These are phyloP conservation scores for Microsporum canis DNA, from an alignment of 2,329 filamentous ascomycete species.

Conservation along the genomic window DNA sequence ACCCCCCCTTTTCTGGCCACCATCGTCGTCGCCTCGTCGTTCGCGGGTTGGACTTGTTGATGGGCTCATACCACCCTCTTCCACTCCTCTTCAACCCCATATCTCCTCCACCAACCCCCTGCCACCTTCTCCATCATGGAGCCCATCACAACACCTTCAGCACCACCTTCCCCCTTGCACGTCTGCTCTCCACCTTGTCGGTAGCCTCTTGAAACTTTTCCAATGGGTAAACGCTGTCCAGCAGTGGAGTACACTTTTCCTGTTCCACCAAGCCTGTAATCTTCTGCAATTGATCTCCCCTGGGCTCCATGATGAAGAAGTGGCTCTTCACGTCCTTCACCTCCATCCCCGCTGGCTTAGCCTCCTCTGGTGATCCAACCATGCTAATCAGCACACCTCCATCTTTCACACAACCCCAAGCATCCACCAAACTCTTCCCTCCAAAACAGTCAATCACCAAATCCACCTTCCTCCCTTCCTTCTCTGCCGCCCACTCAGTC, in stretches of 20 bases:
- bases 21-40: background rate
- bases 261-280: constrained; percentile 32
- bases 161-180: constrained; percentile 36
- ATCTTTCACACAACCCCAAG: constrained; percentile 33
- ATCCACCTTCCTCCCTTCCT: constrained; percentile 27
- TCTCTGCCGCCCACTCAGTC: constrained; percentile 24
- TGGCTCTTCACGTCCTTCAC: constrained; percentile 22
- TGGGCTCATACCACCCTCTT: background rate
- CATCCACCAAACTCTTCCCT: constrained; percentile 30
- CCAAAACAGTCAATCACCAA: constrained; percentile 38
- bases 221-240: constrained; percentile 35
- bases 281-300: constrained; percentile 25
- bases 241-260: constrained; percentile 25
- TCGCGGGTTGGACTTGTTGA: background rate
- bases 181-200: constrained; percentile 28
- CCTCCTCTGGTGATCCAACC: constrained; percentile 26
- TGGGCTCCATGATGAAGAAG: constrained; percentile 36
- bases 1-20: background rate
- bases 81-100: background rate
- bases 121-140: background rate
- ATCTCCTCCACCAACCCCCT: background rate
- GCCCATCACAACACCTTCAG: constrained; percentile 13
- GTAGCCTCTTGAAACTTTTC: constrained; percentile 33
- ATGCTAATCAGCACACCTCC: constrained; percentile 32
- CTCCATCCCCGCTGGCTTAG: constrained; percentile 20